phyloP scores from a whole-genome alignment of 805 yeast genomes.

The Barnettozyma botsteinii region DNA sequence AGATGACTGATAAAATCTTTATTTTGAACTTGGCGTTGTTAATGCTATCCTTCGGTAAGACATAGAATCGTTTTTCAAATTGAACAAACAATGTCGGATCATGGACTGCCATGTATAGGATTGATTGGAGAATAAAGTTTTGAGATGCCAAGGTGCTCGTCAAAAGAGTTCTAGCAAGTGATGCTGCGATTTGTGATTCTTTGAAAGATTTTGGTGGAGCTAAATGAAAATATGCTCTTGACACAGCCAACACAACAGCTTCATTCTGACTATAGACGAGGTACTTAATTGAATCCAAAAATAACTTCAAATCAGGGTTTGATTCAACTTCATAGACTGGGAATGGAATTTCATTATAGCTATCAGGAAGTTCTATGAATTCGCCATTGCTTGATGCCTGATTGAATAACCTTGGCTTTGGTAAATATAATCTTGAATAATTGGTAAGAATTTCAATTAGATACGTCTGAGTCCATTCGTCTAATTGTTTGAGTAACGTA shows the following conservation, averaged over 20 bases:
- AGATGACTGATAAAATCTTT: constrained; percentile 52
- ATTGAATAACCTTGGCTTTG: constrained; percentile 42
- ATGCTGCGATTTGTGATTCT: constrained; percentile 42
- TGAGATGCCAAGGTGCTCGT: constrained; percentile 31
- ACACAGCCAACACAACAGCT: constrained; percentile 55
- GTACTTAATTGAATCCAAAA: constrained; percentile 41
- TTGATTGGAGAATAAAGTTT: constrained; percentile 40
- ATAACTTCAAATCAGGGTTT: constrained; percentile 53
- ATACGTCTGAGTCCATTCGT: constrained; percentile 64
- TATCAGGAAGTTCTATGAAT: constrained; percentile 38
- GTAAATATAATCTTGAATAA: constrained; percentile 58
- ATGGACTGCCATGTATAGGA: constrained; percentile 34
- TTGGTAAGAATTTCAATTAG: constrained; percentile 58
- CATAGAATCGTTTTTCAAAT: constrained; percentile 43
- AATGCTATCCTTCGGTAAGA: constrained; percentile 49
- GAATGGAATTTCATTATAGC: constrained; percentile 32
- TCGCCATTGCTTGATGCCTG: constrained; percentile 25
- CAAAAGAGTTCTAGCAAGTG: constrained; percentile 39
- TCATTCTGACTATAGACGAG: constrained; percentile 49
- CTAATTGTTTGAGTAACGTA: constrained; percentile 43
- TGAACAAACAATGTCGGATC: constrained; percentile 31
- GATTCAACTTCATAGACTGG: constrained; percentile 37
- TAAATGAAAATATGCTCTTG: constrained; percentile 51
- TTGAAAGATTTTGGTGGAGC: constrained; percentile 50
- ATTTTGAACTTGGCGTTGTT: constrained; percentile 49